Base-by-base conservation (phyloP, 768 basidiomycete species). In the Vishniacozyma victoriae region DNA sequence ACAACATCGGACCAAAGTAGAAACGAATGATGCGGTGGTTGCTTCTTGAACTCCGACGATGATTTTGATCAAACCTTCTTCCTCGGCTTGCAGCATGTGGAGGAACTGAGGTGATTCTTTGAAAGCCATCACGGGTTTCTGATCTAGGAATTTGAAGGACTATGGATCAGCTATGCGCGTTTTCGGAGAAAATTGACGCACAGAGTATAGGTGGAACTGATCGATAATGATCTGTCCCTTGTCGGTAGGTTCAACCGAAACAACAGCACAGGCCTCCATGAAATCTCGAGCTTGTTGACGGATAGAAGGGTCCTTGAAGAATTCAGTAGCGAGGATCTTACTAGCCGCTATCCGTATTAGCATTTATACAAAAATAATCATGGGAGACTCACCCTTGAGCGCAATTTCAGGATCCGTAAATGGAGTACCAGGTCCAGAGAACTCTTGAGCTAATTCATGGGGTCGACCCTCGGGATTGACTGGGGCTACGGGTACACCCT, bases 141-240 rank as follows among this genome's bases (percentile, higher is more conserved):
- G 78, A 22, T 78, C 75, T 23, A 96, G 78, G 73, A 96, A 97
- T 77, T 97, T 97, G 80, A 97, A 97, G 60, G 81, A 83, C 93
- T 99, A 60, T 18, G 15, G 15, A 27, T 53, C 37, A 50, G 51
- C 44, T 19, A 29, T 20, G 15, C n/a, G 1, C 40, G 18, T 19
- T 12, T 19, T 11, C 9, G 33, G 26, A 18, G 19, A 41, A 7
- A 38, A 13, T 14, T 14, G 9, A 69, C 75, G 48, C 42, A 77
- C 77, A 54, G 74, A 73, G 59, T 75, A 78, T 4, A 75, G 68
- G 52, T 79, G 77, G 44, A 72, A 71, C 31, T 75, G 64, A 52
- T 79, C 77, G 25, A 79, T 77, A 44, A 76, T 74, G 22, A 55
- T 55, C 52, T 70, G 74, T 18, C 95, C 95, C 40, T 85, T 80